phyloP scores from a whole-genome alignment of 2,329 filamentous ascomycete species.

The Penicillium brasilianum region DNA sequence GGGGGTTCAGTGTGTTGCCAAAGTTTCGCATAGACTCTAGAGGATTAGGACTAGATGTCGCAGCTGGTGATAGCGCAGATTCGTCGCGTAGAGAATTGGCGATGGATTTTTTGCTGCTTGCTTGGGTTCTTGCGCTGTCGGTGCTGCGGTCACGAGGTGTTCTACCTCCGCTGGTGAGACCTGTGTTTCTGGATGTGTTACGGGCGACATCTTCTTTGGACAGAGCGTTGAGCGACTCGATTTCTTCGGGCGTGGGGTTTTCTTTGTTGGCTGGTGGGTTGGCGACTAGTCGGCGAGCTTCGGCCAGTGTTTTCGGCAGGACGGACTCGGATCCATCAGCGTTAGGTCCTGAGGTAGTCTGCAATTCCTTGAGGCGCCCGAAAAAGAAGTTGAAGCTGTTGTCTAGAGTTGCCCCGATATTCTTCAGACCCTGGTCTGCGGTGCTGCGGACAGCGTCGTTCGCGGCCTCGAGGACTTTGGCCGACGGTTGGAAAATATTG shows the following conservation, averaged over 20 bases:
- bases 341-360: slow-evolving; percentile 56
- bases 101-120: slow-evolving; percentile 49
- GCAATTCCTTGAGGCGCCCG: slow-evolving; percentile 76
- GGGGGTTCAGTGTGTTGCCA: slow-evolving; percentile 79
- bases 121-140: slow-evolving; percentile 63
- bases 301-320: slow-evolving; percentile 88
- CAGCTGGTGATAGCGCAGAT: slow-evolving; percentile 23
- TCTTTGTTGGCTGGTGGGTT: slow-evolving; percentile 57
- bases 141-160: slow-evolving; percentile 71
- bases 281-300: slow-evolving; percentile 85
- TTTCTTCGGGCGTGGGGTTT: slow-evolving; percentile 55
- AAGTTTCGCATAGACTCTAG: slow-evolving; percentile 83
- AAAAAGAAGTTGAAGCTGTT: slow-evolving; percentile 94
- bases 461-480: slow-evolving; percentile 78
- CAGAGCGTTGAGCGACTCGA: slow-evolving; percentile 53
- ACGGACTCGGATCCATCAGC: slow-evolving; percentile 48
- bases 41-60: slow-evolving; percentile 56
- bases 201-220: slow-evolving; percentile 39
- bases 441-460: slow-evolving; percentile 85
- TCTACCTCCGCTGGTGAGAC: slow-evolving; percentile 71
- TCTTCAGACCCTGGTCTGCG: slow-evolving; percentile 90
- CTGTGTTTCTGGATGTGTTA: slow-evolving; percentile 55
- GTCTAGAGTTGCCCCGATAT: slow-evolving; percentile 85
- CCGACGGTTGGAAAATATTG: slow-evolving; percentile 82
- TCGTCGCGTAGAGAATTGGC: slow-evolving; percentile 33